Base-by-base conservation (phyloP, 225 moss, liverwort and hornwort species). In the Pseudisothecium myosuroides region DNA sequence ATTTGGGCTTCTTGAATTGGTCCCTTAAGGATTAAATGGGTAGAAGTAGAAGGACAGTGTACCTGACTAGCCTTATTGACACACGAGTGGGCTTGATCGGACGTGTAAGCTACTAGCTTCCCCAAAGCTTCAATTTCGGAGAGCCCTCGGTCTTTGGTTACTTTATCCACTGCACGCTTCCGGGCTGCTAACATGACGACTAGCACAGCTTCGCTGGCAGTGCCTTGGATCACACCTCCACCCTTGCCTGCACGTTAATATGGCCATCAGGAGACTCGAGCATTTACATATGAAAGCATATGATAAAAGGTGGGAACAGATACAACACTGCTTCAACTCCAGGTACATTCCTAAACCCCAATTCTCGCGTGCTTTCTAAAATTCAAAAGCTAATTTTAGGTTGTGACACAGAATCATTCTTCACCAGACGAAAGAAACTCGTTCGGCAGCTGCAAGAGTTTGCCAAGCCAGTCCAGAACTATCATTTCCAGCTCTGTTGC, bases 211-310 rank as follows among this genome's bases (percentile, higher is more conserved):
- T 97, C 98, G 88, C 98, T 95, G 37, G 96, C 93, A 62, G 97
- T 93, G 59, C 97, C 97, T 91, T 98, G 97, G 45, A 98, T 96
- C 87, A 98, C 97, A 81, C 97, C 98, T 88, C 95, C 95, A 83
- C 97, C 98, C 67, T 90, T 88, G 81, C 95, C 97, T 97, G 89
- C 93, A 92, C 65, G 17, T 59, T 76, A 27, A 83, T 63, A 75
- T 84, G 34, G 37, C 68, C 84, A 87, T 84, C 32, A 56, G n/a
- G 26, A 75, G 21, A 82, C 9, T 69, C 43, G 45, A 77, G 62
- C 27, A 81, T 71, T 52, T 12, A 62, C 60, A 34, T 32, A 7
- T 60, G 20, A 71, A 74, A 79, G 69, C 56, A 88, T 10, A 64
- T 32, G 39, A 78, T 83, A 63, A 79, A 71, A 56, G 23, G 41